A percentile compares a stretch with the other conserved stretches of the same genome.
Evolutionary conservation across 441 rosid genomes (phyloP).

Genomic region (Erodium texanum): DNA sequence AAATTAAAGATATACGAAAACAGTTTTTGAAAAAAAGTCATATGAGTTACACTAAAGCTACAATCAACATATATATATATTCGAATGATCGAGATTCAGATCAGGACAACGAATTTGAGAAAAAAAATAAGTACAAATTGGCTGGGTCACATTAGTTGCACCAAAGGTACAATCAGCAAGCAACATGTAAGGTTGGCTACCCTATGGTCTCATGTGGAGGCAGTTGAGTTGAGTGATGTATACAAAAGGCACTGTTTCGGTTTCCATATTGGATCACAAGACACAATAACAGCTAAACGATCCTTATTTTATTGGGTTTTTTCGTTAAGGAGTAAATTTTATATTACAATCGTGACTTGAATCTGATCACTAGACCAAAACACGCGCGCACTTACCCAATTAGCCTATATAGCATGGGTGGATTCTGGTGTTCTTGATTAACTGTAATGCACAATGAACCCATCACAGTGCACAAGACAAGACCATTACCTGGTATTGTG

Average conservation of each 20-base stretch:
- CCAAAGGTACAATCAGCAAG: not conserved
- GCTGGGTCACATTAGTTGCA: slow-evolving; percentile 23
- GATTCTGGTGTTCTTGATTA: not conserved
- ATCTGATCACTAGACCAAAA: too few relatives aligned
- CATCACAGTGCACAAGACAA: not conserved
- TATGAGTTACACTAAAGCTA: too few relatives aligned
- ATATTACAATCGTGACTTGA: too few relatives aligned
- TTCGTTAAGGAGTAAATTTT: too few relatives aligned
- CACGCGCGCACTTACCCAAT: not conserved
- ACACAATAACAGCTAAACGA: not conserved
- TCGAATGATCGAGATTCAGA: too few relatives aligned
- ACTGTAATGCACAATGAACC: not conserved
- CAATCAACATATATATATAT: too few relatives aligned
- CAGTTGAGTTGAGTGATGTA: not conserved
- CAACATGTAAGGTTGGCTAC: not conserved
- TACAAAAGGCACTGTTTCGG: not conserved
- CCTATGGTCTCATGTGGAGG: not conserved
- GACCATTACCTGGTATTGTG: not conserved
- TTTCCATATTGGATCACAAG: not conserved
- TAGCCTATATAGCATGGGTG: too few relatives aligned
- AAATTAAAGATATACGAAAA: too few relatives aligned
- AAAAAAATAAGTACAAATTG: too few relatives aligned
- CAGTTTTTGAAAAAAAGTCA: too few relatives aligned
- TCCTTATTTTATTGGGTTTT: too few relatives aligned
- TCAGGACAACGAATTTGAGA: too few relatives aligned